phyloP scores from a whole-genome alignment of 139 green algal species.

The Parachlorella kessleri region DNA sequence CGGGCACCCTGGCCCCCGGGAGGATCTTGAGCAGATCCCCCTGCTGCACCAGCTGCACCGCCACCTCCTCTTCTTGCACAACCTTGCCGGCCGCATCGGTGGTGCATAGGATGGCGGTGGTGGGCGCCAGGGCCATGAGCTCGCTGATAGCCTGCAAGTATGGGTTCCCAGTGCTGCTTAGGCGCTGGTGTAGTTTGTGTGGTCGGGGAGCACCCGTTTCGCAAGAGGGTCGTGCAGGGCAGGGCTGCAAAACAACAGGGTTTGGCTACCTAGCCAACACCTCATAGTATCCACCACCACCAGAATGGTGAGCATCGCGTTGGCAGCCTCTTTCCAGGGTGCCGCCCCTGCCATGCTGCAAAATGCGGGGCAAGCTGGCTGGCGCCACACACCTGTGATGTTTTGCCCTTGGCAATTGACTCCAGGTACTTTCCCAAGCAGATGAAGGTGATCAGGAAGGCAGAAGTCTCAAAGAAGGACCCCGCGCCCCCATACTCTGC shows the following conservation, averaged over 20 bases:
- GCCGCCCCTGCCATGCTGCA: no score
- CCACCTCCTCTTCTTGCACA: constrained; percentile 62
- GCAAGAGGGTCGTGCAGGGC: no score
- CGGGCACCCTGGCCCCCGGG: constrained; percentile 78
- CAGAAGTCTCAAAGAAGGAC: constrained; percentile 96
- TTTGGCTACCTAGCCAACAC: no score
- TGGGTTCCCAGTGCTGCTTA: no score
- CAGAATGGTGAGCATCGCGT: no score
- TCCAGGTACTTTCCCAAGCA: constrained; percentile 71
- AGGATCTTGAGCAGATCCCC: constrained; percentile 87
- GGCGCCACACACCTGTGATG: constrained; percentile 43
- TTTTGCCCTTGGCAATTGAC: constrained; percentile 60
- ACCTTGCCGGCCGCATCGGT: constrained; percentile 10
- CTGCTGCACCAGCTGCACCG: constrained; percentile 49
- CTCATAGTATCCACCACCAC: no score
- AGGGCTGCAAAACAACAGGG: no score
- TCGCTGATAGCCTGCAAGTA: constrained; percentile 64
- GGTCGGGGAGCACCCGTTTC: no score
- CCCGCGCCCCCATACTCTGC: constrained; percentile 57
- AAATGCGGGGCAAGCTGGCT: no score
- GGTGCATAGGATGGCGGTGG: constrained; percentile 66
- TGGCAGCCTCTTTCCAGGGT: no score
- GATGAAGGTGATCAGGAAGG: constrained; percentile 98
- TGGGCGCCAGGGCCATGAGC: constrained; percentile 77
- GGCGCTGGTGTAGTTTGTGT: no score